These are phyloP conservation scores for Nakazawaea molendinolei DNA, from an alignment of 805 yeast genomes.

Conservation along the genomic window DNA sequence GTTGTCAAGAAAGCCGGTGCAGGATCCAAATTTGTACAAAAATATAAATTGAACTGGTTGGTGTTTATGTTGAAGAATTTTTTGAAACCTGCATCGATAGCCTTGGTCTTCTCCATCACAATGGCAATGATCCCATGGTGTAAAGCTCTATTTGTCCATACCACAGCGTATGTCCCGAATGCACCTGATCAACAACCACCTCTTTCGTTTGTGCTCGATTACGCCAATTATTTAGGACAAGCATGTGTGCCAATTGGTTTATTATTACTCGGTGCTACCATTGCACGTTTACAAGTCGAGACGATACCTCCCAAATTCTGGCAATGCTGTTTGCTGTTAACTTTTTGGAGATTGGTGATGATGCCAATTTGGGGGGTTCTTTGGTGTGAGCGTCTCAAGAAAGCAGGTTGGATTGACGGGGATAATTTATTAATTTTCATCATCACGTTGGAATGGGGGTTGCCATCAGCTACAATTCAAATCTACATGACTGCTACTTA, in stretches of 20 bases:
- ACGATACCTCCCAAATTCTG: constrained; percentile 46
- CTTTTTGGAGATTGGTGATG: constrained; percentile 33
- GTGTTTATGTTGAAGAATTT: constrained; percentile 37
- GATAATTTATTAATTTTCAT: constrained; percentile 32
- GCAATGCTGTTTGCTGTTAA: constrained; percentile 43
- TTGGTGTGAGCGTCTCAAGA: constrained; percentile 35
- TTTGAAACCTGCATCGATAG: constrained; percentile 40
- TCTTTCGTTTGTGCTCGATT: constrained; percentile 44
- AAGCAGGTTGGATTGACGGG: constrained; percentile 42
- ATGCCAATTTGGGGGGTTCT: constrained; percentile 51
- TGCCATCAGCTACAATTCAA: constrained; percentile 54
- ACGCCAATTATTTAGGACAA: constrained; percentile 38
- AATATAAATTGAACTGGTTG: constrained; percentile 22
- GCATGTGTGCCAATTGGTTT: constrained; percentile 55
- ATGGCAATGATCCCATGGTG: constrained; percentile 51
- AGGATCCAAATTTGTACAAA: constrained; percentile 19
- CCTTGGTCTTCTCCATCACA: constrained; percentile 37
- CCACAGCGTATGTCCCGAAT: constrained; percentile 21
- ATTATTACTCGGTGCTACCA: constrained; percentile 45
- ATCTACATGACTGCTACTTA: constrained; percentile 54
- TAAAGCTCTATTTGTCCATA: constrained; percentile 36
- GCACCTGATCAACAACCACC: constrained; percentile 50
- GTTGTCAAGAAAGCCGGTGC: constrained; percentile 21
- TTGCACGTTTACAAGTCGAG: constrained; percentile 41
- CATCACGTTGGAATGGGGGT: constrained; percentile 39